phyloP scores from a whole-genome alignment of 176 grass and related monocot species.

The Aechmea fasciata region DNA sequence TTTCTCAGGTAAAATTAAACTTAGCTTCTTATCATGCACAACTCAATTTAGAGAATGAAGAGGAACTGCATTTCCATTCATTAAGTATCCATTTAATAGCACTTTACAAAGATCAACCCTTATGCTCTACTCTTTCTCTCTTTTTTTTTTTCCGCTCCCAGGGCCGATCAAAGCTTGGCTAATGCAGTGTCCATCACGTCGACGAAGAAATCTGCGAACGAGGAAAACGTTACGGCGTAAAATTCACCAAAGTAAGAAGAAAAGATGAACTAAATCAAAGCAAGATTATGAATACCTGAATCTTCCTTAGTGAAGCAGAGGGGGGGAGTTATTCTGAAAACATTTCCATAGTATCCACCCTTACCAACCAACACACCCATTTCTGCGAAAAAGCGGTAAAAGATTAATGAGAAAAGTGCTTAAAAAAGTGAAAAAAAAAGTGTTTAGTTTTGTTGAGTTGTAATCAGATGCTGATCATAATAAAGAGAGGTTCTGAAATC shows the following conservation, averaged over 20 bases:
- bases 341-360: slow-evolving; percentile 90
- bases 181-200: slow-evolving; percentile 71
- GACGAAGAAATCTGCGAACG: slow-evolving; percentile 64
- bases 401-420: not conserved
- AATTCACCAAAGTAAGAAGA: slow-evolving; percentile 1
- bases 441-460: too few relatives aligned
- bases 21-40: too few relatives aligned
- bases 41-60: too few relatives aligned
- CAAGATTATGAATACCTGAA: slow-evolving; percentile 32
- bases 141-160: not conserved
- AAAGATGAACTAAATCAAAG: not conserved
- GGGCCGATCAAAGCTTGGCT: slow-evolving; percentile 56
- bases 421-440: too few relatives aligned
- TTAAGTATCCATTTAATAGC: too few relatives aligned
- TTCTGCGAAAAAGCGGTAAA: slow-evolving; percentile 27
- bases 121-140: too few relatives aligned
- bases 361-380: slow-evolving; percentile 94
- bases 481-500: not conserved
- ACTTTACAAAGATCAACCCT: too few relatives aligned
- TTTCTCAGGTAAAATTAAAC: too few relatives aligned
- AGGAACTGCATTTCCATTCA: too few relatives aligned
- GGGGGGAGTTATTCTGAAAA: slow-evolving; percentile 93
- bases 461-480: not conserved
- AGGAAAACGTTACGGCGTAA: slow-evolving; percentile 4
- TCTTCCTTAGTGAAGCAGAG: slow-evolving; percentile 93